Conservation (phyloP, 331 rosid species). For the Rosa hybrid region DNA sequence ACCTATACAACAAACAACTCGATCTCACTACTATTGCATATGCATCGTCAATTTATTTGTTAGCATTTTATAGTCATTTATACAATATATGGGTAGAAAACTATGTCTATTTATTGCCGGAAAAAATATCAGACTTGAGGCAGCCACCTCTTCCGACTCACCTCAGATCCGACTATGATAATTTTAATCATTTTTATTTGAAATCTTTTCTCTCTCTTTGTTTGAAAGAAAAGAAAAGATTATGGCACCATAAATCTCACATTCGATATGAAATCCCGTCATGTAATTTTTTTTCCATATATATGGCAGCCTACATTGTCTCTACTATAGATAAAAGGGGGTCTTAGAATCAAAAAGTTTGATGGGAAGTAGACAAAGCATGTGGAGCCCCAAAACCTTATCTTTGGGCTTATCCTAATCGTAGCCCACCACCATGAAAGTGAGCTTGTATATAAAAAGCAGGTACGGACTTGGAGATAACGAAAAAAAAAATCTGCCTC, state of each 20-base stretch:
- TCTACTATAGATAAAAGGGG: not conserved
- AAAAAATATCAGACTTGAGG: too few species aligned
- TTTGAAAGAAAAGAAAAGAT: not conserved
- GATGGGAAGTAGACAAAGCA: not conserved
- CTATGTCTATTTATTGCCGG: too few species aligned
- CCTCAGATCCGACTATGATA: too few species aligned
- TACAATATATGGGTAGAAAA: too few species aligned
- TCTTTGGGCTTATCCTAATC: constrained; percentile 20
- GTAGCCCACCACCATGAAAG: constrained; percentile 18
- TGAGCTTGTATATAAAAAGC: not conserved
- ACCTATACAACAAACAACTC: too few species aligned
- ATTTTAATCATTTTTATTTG: too few species aligned
- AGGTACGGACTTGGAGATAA: not conserved
- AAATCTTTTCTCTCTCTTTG: not conserved
- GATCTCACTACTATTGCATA: too few species aligned
- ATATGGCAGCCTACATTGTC: not conserved
- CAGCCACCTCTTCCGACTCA: too few species aligned
- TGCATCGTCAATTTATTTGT: too few species aligned
- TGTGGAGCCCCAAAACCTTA: constrained; percentile 33
- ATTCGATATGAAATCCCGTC: not conserved
- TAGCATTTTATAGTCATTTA: too few species aligned
- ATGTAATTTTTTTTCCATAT: not conserved
- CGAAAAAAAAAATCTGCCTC: not conserved
- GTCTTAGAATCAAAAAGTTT: not conserved
- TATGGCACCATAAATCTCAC: not conserved